Conservation (phyloP, 2,329 filamentous ascomycete species). For the Pleochaeta shiraiana region DNA sequence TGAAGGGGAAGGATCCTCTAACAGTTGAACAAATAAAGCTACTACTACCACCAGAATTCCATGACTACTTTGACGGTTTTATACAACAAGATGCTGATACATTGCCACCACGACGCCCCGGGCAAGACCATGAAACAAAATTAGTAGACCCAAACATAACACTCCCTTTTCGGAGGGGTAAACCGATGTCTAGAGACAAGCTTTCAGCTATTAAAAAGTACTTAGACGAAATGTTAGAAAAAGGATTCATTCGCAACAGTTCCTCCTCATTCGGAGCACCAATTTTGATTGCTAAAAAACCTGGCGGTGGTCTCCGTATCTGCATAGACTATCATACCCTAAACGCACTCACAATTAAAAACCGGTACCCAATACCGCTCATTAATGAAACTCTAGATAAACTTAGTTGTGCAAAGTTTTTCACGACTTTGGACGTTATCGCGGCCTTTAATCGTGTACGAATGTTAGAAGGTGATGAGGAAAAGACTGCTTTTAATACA, state of each 20-base stretch:
- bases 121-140: too few relatives aligned
- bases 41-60: too few relatives aligned
- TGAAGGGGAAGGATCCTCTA: too few relatives aligned
- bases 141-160: too few relatives aligned
- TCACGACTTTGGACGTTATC: neutral
- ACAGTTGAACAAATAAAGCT: too few relatives aligned
- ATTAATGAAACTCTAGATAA: slow-evolving; percentile 2
- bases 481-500: neutral
- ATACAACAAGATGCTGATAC: too few relatives aligned
- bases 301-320: slow-evolving; percentile 2
- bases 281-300: slow-evolving; percentile 3
- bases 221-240: neutral
- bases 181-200: too few relatives aligned
- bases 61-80: too few relatives aligned
- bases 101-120: too few relatives aligned
- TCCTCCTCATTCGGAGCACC: neutral
- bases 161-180: too few relatives aligned
- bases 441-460: slow-evolving; percentile 2
- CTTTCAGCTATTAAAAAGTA: too few relatives aligned
- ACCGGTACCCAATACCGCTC: slow-evolving; percentile 5
- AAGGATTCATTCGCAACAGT: neutral
- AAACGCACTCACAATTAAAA: slow-evolving; percentile 5
- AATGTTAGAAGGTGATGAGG: neutral
- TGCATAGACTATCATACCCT: slow-evolving; percentile 5
- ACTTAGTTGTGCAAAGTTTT: neutral